phyloP scores from a whole-genome alignment of 371 early-diverging fungal species.

The Massospora cicadina region DNA sequence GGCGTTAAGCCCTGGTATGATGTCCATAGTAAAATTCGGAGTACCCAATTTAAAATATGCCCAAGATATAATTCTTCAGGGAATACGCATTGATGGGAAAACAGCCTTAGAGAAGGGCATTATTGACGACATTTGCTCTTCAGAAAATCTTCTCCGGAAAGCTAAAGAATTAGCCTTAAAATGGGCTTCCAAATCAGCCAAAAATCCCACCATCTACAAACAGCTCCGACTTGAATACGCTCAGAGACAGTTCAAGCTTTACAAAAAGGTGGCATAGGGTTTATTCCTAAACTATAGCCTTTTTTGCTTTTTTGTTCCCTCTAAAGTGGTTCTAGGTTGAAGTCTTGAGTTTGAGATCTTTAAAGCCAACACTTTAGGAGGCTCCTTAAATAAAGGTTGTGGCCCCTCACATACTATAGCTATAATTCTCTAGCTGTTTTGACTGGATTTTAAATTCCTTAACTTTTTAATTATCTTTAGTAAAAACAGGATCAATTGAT shows the following conservation, averaged over 20 bases:
- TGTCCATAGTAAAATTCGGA: not conserved
- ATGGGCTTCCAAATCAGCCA: slow-evolving; percentile 30
- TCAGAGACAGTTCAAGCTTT: slow-evolving; percentile 14
- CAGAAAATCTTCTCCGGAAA: slow-evolving; percentile 23
- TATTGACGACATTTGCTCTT: slow-evolving; percentile 34
- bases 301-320: too few species aligned
- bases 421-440: too few species aligned
- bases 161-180: slow-evolving; percentile 31
- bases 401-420: too few species aligned
- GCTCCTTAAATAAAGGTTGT: too few species aligned
- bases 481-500: too few species aligned
- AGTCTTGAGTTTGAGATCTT: too few species aligned
- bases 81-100: slow-evolving; percentile 37
- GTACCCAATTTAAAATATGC: slow-evolving; percentile 21
- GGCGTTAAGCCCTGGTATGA: slow-evolving; percentile 54
- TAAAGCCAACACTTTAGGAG: too few species aligned
- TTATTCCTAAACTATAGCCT: slow-evolving; percentile 7
- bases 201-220: slow-evolving; percentile 16
- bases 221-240: slow-evolving; percentile 20
- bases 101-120: slow-evolving; percentile 39
- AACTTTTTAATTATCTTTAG: too few species aligned
- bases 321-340: too few species aligned
- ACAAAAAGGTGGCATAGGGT: slow-evolving; percentile 1
- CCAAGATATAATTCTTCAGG: slow-evolving; percentile 47
- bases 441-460: too few species aligned